Evolutionary conservation across 2,329 filamentous ascomycete species (phyloP).

Genomic region (Penicillium hordei): DNA sequence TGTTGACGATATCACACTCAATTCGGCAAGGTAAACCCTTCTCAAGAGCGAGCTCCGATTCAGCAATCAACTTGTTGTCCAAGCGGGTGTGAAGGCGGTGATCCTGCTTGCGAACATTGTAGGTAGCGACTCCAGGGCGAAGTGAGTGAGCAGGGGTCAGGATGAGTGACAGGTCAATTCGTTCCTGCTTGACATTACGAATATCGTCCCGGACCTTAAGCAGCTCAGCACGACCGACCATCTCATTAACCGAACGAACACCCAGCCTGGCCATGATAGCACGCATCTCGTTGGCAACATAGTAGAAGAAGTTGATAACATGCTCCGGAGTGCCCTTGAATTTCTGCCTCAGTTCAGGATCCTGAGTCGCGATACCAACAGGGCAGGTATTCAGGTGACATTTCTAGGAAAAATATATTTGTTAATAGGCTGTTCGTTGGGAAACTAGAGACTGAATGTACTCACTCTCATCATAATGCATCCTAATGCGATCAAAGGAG

Average conservation of each 20-base stretch:
- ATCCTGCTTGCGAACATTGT: conserved; percentile 97
- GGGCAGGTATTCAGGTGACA: conserved; percentile 71
- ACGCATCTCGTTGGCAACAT: conserved; percentile 90
- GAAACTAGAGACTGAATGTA: background rate
- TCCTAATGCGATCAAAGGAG: conserved; percentile 92
- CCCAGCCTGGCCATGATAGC: conserved; percentile 96
- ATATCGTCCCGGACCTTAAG: conserved; percentile 86
- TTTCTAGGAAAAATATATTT: conserved; percentile 11
- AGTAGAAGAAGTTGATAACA: conserved; percentile 99
- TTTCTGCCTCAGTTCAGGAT: conserved; percentile 90
- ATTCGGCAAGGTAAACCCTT: conserved; percentile 91
- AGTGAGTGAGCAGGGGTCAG: conserved; percentile 95
- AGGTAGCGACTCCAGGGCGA: conserved; percentile 88
- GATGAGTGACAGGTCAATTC: conserved; percentile 89
- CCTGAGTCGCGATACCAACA: conserved; percentile 92
- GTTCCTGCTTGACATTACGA: conserved; percentile 82
- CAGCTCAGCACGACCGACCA: conserved; percentile 89
- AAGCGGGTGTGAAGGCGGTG: conserved; percentile 89
- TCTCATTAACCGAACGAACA: conserved; percentile 94
- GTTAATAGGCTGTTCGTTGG: background rate
- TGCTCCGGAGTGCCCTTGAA: conserved; percentile 92
- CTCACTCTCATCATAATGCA: conserved; percentile 80
- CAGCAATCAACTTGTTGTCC: conserved; percentile 95
- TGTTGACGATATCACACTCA: conserved; percentile 95
- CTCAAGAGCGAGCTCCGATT: conserved; percentile 90